Conservation (phyloP, 441 rosid species). For the Lepidium campestre region DNA sequence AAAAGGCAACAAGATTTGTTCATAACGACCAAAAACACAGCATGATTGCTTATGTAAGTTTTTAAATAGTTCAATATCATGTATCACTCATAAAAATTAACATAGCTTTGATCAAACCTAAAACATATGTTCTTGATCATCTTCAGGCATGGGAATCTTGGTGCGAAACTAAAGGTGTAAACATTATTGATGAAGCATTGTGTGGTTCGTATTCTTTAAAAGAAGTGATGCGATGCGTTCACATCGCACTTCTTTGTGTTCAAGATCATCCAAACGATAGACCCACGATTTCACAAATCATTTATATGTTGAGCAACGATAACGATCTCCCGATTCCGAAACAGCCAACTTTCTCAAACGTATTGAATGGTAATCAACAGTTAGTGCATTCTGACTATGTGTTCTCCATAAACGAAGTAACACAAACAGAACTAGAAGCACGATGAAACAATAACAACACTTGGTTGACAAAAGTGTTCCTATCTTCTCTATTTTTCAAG, state of each 20-base stretch:
- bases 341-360: constrained; percentile 21
- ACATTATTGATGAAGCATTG: no score
- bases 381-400: not conserved
- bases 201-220: no score
- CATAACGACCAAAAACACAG: no score
- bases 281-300: constrained; percentile 28
- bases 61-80: no score
- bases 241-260: constrained; percentile 41
- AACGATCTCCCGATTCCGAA: constrained; percentile 21
- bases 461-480: not conserved
- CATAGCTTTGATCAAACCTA: no score
- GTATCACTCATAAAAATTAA: no score
- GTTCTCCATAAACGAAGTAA: not conserved
- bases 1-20: no score
- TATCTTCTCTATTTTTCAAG: not conserved
- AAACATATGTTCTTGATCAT: no score
- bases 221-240: constrained; percentile 4
- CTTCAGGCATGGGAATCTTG: no score
- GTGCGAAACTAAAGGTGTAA: no score
- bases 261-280: constrained; percentile 34
- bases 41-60: no score
- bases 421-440: not conserved
- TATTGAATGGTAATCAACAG: not conserved
- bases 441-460: not conserved
- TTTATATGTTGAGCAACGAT: constrained; percentile 31